Conservation (phyloP, 208 protist species). For the Leishmania braziliensis region DNA sequence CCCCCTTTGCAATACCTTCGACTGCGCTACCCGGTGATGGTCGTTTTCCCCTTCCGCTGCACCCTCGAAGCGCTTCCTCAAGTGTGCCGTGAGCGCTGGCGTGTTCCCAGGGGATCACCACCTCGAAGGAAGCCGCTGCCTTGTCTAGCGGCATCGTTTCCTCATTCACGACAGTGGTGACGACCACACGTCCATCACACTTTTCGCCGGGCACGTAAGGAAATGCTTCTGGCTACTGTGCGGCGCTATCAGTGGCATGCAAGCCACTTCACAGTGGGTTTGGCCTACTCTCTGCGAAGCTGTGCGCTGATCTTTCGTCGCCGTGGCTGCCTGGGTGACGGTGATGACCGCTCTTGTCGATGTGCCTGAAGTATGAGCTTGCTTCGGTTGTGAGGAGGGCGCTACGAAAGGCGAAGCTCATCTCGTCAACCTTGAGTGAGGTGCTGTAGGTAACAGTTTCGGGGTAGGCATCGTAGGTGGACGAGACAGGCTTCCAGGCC, state of each 20-base stretch:
- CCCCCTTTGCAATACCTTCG: neutral
- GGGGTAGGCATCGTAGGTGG: no score
- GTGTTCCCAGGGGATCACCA: slow-evolving; percentile 19
- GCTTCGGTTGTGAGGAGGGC: neutral
- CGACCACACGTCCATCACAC: slow-evolving; percentile 22
- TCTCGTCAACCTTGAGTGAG: neutral
- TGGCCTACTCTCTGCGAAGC: neutral
- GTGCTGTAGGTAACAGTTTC: neutral
- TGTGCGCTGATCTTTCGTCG: neutral
- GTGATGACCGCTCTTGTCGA: neutral
- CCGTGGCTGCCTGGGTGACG: neutral
- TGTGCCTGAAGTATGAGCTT: neutral
- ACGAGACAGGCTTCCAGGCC: no score
- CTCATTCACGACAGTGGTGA: slow-evolving; percentile 31
- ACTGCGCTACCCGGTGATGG: neutral
- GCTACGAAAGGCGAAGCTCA: neutral
- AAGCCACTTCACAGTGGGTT: neutral
- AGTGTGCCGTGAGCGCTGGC: slow-evolving; percentile 10
- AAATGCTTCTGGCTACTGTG: slow-evolving; percentile 23
- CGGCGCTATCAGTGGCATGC: neutral
- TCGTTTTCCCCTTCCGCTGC: slow-evolving; percentile 9
- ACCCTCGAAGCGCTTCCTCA: slow-evolving; percentile 26
- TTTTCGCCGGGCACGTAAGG: slow-evolving; percentile 7
- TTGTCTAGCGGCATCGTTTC: slow-evolving; percentile 13
- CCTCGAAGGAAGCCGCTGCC: slow-evolving; percentile 9